Conservation (phyloP, 2,329 filamentous ascomycete genomes). For the Colletotrichum cuscutae region DNA sequence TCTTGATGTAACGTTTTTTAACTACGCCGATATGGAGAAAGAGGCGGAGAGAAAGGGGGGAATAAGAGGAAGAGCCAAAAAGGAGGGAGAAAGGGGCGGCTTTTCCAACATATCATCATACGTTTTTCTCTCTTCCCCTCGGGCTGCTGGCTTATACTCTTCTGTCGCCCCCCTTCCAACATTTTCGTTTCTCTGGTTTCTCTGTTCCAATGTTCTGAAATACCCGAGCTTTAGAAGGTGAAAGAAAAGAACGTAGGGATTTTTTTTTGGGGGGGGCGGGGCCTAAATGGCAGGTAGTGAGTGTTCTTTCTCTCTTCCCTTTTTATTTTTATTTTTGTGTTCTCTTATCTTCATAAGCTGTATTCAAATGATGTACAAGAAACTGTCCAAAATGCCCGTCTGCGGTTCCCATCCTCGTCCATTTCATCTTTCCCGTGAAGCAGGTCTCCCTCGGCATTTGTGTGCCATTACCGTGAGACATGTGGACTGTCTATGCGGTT, state of each 20-base stretch:
- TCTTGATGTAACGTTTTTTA: conserved; percentile 25
- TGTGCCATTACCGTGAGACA: not conserved
- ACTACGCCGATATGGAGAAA: conserved; percentile 15
- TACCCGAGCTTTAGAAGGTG: conserved; percentile 36
- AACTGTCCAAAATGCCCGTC: conserved; percentile 4
- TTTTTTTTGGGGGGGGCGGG: not conserved
- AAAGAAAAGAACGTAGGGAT: conserved; percentile 27
- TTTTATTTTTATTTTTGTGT: not conserved
- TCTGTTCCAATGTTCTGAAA: conserved; percentile 35
- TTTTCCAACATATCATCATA: conserved; percentile 2
- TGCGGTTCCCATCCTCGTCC: not conserved
- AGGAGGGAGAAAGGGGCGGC: not conserved
- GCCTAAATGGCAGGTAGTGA: conserved; percentile 1
- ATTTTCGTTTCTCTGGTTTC: conserved; percentile 2
- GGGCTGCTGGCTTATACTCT: not conserved
- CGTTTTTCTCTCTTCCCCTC: not conserved
- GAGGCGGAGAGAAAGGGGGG: not conserved
- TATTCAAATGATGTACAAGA: conserved; percentile 34
- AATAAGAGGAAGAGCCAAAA: not conserved
- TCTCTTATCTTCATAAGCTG: conserved; percentile 29
- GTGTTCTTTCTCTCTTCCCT: conserved; percentile 13
- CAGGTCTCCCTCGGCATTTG: not conserved
- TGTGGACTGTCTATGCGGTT: not conserved
- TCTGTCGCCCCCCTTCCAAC: not conserved
- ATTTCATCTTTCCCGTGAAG: not conserved